These are phyloP conservation scores for Naegleria fowleri DNA, from an alignment of 208 protist species.

Conservation along the genomic window DNA sequence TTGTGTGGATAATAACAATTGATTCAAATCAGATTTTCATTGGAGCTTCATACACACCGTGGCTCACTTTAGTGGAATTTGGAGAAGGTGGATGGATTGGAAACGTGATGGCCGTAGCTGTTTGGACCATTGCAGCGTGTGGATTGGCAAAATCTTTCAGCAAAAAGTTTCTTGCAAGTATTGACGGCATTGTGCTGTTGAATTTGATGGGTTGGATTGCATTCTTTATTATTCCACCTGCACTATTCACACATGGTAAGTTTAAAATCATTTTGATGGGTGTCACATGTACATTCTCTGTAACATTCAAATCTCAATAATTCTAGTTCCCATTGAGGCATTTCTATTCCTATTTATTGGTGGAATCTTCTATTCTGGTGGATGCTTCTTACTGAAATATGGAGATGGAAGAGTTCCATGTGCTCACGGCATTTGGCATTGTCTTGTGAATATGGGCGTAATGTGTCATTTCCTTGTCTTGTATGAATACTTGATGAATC, in stretches of 20 bases:
- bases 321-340: not conserved
- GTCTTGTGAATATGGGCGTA: not conserved
- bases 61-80: not conserved
- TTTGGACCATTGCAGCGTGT: not conserved
- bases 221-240: not conserved
- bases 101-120: not conserved
- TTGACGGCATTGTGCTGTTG: not conserved
- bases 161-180: not conserved
- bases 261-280: too few relatives aligned
- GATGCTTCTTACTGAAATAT: not conserved
- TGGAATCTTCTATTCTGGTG: not conserved
- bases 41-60: not conserved
- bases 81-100: not conserved
- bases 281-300: too few relatives aligned
- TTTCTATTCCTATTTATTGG: not conserved
- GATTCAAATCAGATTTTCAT: not conserved
- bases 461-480: not conserved
- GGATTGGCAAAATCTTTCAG: not conserved
- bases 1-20: too few relatives aligned
- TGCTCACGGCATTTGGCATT: conserved; percentile 10
- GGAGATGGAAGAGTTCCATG: not conserved
- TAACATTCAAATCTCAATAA: too few relatives aligned
- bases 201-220: not conserved
- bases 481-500: not conserved
- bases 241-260: not conserved